These are phyloP conservation scores for Alopecurus myosuroides DNA, from an alignment of 176 grass and related monocot species.

Conservation along the genomic window DNA sequence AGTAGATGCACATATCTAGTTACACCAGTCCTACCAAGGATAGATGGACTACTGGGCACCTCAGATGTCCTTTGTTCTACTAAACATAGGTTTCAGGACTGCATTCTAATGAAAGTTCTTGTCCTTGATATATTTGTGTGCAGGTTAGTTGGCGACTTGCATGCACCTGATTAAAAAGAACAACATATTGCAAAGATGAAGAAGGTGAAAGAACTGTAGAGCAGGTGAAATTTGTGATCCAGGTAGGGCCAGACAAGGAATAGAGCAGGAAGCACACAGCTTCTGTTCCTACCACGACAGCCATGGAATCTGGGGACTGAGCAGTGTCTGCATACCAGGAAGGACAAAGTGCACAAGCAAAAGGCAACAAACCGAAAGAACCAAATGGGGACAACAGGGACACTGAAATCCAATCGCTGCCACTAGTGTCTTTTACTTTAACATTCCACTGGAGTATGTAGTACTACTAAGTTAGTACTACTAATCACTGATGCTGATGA, in stretches of 20 bases:
- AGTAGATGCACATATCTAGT: background rate
- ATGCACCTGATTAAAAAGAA: background rate
- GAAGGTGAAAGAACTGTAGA: background rate
- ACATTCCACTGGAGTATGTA: background rate
- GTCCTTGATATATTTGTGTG: background rate
- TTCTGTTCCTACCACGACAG: slow-evolving; percentile 12
- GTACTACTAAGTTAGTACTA: background rate
- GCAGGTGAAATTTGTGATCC: background rate
- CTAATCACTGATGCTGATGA: background rate
- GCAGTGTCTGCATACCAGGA: background rate
- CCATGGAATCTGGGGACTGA: background rate
- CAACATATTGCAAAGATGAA: background rate
- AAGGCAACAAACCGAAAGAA: slow-evolving; percentile 11
- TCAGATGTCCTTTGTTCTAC: background rate
- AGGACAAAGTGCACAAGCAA: background rate
- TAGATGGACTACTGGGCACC: background rate
- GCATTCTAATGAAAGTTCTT: background rate
- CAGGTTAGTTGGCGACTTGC: background rate
- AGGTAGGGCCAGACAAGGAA: background rate
- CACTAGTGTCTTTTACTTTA: background rate
- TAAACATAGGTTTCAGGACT: background rate
- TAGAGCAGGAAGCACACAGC: background rate
- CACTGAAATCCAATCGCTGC: slow-evolving; percentile 6
- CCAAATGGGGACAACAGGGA: background rate
- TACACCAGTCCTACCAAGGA: background rate